Percentiles rank a stretch among this genome's conserved stretches.
Conservation (phyloP, 371 early-diverging fungal genomes). For the Saksenaea oblongispora region DNA sequence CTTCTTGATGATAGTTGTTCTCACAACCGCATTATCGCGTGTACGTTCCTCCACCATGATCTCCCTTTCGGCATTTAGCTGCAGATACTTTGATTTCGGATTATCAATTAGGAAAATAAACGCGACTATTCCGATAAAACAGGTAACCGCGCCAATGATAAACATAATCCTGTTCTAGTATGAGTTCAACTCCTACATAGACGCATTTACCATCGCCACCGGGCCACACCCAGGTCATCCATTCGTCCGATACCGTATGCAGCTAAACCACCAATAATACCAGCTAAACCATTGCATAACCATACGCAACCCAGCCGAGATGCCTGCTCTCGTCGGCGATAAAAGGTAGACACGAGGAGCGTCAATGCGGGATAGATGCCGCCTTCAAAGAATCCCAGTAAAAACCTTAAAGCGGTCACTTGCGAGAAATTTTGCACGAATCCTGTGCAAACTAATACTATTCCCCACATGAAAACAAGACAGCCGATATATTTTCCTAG, state of each 20-base stretch:
- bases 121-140: conserved; percentile 18
- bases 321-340: conserved; percentile 29
- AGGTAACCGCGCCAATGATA: conserved; percentile 24
- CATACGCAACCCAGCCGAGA: conserved; percentile 19
- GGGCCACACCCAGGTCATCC: conserved; percentile 31
- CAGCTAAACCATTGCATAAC: conserved; percentile 37
- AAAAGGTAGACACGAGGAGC: conserved; percentile 21
- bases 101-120: conserved; percentile 44
- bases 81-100: conserved; percentile 30
- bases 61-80: conserved; percentile 36
- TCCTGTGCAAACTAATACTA: conserved; percentile 26
- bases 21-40: conserved; percentile 40
- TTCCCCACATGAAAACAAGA: conserved; percentile 36
- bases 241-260: conserved; percentile 58
- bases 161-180: conserved; percentile 22
- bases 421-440: conserved; percentile 33
- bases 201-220: conserved; percentile 51
- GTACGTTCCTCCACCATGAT: conserved; percentile 41
- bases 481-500: conserved; percentile 37
- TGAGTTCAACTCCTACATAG: conserved; percentile 15
- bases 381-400: conserved; percentile 33
- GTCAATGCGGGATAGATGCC: conserved; percentile 26
- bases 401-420: conserved; percentile 38
- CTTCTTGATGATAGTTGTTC: conserved; percentile 35
- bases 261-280: conserved; percentile 57